Conservation (phyloP, 2,329 filamentous ascomycete species). For the Botryotinia calthae region DNA sequence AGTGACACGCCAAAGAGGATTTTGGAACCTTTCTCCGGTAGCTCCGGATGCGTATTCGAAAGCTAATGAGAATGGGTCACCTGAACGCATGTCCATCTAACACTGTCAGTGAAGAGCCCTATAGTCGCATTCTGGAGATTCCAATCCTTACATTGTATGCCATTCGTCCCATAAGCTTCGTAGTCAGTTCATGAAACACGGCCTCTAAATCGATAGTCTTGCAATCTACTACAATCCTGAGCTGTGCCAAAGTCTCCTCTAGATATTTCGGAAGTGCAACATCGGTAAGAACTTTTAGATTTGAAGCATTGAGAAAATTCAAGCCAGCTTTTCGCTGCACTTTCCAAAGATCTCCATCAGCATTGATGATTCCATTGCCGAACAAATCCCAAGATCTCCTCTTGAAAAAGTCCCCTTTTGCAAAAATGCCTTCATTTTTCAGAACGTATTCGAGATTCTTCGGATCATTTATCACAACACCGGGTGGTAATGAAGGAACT, state of each 20-base stretch:
- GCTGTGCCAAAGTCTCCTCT: constrained; percentile 41
- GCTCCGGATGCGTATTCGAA: constrained; percentile 62
- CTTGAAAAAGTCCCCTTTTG: constrained; percentile 62
- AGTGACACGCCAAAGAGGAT: constrained; percentile 60
- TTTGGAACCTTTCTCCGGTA: constrained; percentile 62
- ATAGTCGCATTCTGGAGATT: not conserved
- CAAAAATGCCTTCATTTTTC: constrained; percentile 58
- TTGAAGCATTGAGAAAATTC: constrained; percentile 56
- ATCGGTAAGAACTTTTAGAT: constrained; percentile 56
- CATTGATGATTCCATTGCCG: constrained; percentile 64
- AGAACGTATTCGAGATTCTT: constrained; percentile 61
- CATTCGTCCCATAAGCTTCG: constrained; percentile 64
- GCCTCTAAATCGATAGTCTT: constrained; percentile 53
- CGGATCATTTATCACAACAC: constrained; percentile 62
- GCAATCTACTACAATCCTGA: constrained; percentile 39
- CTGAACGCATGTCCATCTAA: constrained; percentile 63
- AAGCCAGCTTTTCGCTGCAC: constrained; percentile 61
- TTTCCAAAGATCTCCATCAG: constrained; percentile 62
- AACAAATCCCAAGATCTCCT: constrained; percentile 60
- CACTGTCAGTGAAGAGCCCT: not conserved
- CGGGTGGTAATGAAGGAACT: constrained; percentile 60
- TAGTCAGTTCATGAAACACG: constrained; percentile 63
- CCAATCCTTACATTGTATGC: constrained; percentile 53
- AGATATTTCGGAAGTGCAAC: constrained; percentile 56
- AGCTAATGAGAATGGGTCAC: constrained; percentile 57